Evolutionary conservation across 306 rosid species (phyloP).

Genomic region (Elaeagnus macrophylla): DNA sequence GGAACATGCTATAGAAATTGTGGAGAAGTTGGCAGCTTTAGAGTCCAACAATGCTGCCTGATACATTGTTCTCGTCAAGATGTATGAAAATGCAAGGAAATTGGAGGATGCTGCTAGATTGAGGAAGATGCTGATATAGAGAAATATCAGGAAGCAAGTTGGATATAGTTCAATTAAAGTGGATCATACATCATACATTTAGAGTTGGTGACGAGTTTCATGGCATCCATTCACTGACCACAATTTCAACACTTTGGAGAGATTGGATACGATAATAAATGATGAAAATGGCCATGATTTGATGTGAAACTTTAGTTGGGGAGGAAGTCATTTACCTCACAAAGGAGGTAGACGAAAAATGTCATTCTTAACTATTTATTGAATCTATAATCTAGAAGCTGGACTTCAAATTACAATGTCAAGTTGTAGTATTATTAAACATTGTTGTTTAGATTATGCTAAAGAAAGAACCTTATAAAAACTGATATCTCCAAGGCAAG

Average conservation of each 20-base stretch:
- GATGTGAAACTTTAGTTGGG: too few species aligned
- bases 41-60: slow-evolving; percentile 55
- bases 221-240: slow-evolving; percentile 32
- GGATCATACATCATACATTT: slow-evolving; percentile 38
- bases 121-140: slow-evolving; percentile 54
- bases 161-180: slow-evolving; percentile 68
- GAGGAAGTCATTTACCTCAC: too few species aligned
- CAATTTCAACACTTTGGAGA: slow-evolving; percentile 43
- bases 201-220: slow-evolving; percentile 57
- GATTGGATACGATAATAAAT: slow-evolving; percentile 36
- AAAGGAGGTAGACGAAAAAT: too few species aligned
- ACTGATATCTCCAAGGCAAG: too few species aligned
- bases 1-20: slow-evolving; percentile 54
- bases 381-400: too few species aligned
- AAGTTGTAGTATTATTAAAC: too few species aligned
- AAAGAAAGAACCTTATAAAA: slow-evolving; percentile 8
- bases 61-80: slow-evolving; percentile 54
- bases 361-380: too few species aligned
- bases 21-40: slow-evolving; percentile 50
- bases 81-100: slow-evolving; percentile 61
- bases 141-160: slow-evolving; percentile 52
- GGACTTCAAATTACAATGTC: too few species aligned
- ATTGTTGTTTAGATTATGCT: too few species aligned
- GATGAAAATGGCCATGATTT: slow-evolving; percentile 13
- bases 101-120: slow-evolving; percentile 69